Percentiles rank a stretch among this genome's conserved stretches.
These are phyloP conservation scores for Ambrosia hybrid DNA, from an alignment of 140 eudicot species.

Conservation along the genomic window DNA sequence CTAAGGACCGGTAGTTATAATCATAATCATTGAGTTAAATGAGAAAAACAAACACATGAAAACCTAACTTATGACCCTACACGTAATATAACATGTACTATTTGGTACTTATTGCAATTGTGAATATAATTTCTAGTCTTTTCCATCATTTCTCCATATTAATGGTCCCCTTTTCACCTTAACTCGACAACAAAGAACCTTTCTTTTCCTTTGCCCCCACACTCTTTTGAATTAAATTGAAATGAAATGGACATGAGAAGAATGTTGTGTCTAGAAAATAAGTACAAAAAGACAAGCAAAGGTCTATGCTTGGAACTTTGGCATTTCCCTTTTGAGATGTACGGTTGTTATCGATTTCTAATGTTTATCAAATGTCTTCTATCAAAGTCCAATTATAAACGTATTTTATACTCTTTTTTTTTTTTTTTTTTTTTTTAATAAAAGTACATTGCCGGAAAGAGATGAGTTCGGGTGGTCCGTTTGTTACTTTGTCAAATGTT, in stretches of 20 bases:
- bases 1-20: constrained; percentile 2
- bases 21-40: background rate
- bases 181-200: constrained; percentile 10
- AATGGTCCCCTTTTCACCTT: constrained; percentile 23
- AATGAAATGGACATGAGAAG: constrained; percentile 27
- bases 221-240: constrained; percentile 2
- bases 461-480: background rate
- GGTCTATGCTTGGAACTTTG: constrained; percentile 27
- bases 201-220: constrained; percentile 22
- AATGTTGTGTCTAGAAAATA: constrained; percentile 30
- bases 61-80: constrained; percentile 15
- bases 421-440: too few relatives aligned
- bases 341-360: constrained; percentile 13
- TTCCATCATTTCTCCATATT: background rate
- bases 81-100: constrained; percentile 20
- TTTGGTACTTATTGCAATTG: constrained; percentile 4
- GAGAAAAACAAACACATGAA: background rate
- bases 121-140: background rate
- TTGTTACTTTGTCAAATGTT: too few relatives aligned
- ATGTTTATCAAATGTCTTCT: constrained; percentile 20
- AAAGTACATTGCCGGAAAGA: background rate
- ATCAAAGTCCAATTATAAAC: background rate
- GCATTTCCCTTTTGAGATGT: constrained; percentile 30
- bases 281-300: constrained; percentile 26
- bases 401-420: background rate